Evolutionary conservation across 768 basidiomycete genomes (phyloP).

Genomic region (Mycena pura): DNA sequence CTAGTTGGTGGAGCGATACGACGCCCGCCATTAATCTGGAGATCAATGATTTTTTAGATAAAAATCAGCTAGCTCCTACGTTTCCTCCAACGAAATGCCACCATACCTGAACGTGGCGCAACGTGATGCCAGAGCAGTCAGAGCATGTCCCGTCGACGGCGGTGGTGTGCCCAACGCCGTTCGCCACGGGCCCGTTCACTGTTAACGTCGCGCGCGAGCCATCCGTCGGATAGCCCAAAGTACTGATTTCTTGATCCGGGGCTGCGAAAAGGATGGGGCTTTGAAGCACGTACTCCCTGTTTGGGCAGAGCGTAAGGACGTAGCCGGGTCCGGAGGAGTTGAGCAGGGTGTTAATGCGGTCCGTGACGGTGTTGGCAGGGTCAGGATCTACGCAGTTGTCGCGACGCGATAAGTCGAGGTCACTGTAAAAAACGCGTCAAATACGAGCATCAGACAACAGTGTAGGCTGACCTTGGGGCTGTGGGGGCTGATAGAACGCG

Average conservation of each 20-base stretch:
- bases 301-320: conserved; percentile 69
- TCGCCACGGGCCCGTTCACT: conserved; percentile 66
- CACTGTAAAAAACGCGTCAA: background rate
- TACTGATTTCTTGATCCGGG: conserved; percentile 82
- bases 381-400: conserved; percentile 48
- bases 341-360: conserved; percentile 69
- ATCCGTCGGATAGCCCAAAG: conserved; percentile 75
- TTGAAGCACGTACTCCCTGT: conserved; percentile 65
- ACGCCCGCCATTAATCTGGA: conserved; percentile 78
- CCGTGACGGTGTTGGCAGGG: conserved; percentile 66
- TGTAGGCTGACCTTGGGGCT: no score
- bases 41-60: no score
- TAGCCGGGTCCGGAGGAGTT: conserved; percentile 72
- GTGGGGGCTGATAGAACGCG: no score
- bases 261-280: conserved; percentile 72
- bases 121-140: conserved; percentile 62
- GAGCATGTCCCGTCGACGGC: conserved; percentile 73
- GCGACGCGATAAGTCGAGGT: background rate
- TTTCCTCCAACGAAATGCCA: background rate
- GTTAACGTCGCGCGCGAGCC: conserved; percentile 71
- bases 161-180: conserved; percentile 73
- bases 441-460: no score
- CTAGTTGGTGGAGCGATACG: conserved; percentile 53
- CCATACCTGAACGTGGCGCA: conserved; percentile 76
- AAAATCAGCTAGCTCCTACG: no score